A percentile compares a stretch with the other conserved stretches of the same genome.
Evolutionary conservation across 176 grass and related monocot species (phyloP).

Genomic region (Dendrocalamus sinicus): DNA sequence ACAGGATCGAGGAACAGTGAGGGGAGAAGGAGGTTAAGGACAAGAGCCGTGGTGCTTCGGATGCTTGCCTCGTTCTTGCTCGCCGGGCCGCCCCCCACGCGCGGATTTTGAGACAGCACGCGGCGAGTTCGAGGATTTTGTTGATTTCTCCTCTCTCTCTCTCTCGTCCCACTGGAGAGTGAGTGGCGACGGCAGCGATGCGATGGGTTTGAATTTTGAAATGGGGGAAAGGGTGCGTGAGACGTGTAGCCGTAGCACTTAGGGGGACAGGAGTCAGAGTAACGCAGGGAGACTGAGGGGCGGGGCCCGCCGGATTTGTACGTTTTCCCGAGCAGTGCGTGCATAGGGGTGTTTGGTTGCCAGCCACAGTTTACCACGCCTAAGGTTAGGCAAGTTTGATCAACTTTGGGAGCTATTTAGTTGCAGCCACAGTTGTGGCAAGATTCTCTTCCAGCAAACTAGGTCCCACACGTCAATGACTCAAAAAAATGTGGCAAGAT

Average conservation of each 20-base stretch:
- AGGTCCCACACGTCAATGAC: no score
- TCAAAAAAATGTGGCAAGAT: no score
- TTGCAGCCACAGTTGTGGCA: no score
- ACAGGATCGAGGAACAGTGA: not conserved
- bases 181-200: not conserved
- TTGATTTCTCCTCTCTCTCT: not conserved
- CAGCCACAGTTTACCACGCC: no score
- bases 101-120: constrained; percentile 45
- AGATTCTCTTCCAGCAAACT: no score
- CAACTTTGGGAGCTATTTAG: no score
- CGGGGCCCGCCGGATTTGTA: not conserved
- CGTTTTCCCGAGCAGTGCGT: no score
- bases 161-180: no score
- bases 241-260: constrained; percentile 52
- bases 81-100: constrained; percentile 28
- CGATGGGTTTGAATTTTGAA: constrained; percentile 59
- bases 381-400: no score
- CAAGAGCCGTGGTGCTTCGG: constrained; percentile 47
- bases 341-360: no score
- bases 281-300: not conserved
- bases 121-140: constrained; percentile 23
- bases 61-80: constrained; percentile 40
- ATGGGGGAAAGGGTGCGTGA: not conserved
- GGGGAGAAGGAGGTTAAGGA: not conserved
- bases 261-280: not conserved